A percentile compares a stretch with the other conserved stretches of the same genome.
These are phyloP conservation scores for Usnea hakonensis DNA, from an alignment of 495 filamentous ascomycete species.

Conservation along the genomic window DNA sequence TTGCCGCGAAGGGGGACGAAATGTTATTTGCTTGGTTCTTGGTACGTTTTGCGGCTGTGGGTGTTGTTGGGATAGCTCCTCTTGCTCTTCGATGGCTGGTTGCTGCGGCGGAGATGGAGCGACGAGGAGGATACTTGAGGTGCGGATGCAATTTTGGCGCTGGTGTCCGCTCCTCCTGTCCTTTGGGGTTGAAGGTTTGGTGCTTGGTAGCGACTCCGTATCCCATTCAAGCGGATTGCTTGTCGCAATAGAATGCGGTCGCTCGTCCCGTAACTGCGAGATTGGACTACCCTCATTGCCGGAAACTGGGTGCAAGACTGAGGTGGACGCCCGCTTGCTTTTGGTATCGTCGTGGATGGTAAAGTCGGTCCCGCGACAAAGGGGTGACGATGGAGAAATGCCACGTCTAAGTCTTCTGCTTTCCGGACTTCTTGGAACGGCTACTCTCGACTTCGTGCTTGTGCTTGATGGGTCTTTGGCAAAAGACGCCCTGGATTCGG, in stretches of 20 bases:
- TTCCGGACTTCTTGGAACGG: neutral
- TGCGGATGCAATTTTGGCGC: conserved; percentile 43
- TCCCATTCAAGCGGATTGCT: conserved; percentile 14
- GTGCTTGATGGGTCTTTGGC: conserved; percentile 4
- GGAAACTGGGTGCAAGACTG: conserved; percentile 16
- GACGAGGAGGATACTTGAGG: conserved; percentile 40
- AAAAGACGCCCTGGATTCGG: neutral
- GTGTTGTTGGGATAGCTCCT: conserved; percentile 23
- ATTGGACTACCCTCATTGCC: conserved; percentile 14
- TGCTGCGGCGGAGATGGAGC: conserved; percentile 30
- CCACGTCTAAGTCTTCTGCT: neutral
- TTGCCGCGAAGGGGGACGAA: conserved; percentile 9
- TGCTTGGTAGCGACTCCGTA: neutral
- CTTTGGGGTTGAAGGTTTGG: neutral
- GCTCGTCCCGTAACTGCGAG: neutral
- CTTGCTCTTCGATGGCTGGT: conserved; percentile 33
- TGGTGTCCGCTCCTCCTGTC: conserved; percentile 36
- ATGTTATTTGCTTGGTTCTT: neutral
- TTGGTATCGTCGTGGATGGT: conserved; percentile 15
- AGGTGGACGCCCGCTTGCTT: conserved; percentile 13
- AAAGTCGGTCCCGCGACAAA: conserved; percentile 2
- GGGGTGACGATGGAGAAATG: conserved; percentile 10
- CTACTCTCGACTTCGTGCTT: neutral
- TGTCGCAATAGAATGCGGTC: conserved; percentile 13
- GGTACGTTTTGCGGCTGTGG: neutral